Base-by-base conservation (phyloP, 2,329 filamentous ascomycete genomes). In the Alternaria panax region DNA sequence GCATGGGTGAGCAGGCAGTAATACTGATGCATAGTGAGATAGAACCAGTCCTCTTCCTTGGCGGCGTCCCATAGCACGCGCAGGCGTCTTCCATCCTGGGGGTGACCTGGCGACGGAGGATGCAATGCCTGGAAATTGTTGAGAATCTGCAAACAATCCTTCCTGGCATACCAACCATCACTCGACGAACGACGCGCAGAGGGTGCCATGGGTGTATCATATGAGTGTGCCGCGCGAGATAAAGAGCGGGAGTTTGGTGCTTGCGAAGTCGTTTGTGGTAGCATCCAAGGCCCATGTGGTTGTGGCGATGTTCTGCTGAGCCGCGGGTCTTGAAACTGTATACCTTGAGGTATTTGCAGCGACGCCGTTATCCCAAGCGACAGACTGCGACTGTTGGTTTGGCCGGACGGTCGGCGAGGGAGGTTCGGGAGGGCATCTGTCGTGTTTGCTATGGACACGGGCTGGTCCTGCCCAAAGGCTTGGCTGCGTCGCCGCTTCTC, bases 31-130 rank as follows among this genome's bases (percentile, higher is more conserved):
- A 71, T 63, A 63, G 40, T 71, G 32, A 70, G 70, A 69, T 68
- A 78, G 24, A 27, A 67, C 69, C 63, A 72, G 67, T 73, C 70
- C 58, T 63, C 67, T 43, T 22, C 41, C 28, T 51, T 60, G 55
- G 64, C 70, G 67, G 62, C 81, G 71, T 68, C 78, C 79, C 59
- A 80, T 72, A 70, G 68, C 60, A 65, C 72, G 50, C 56, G 67
- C 25, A 75, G 9, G 5, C 72, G 67, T 42, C 25, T 46, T 12
- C 5, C 30, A 34, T 72, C 67, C 7, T n/a, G 54, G 9, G 46
- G 14, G 7, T 58, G 24, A 3, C 16, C 18, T 47, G 42, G 24
- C 12, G 40, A 30, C 27, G 20, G 8, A 5, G 51, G 2, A 11
- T 42, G n/a, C 2, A 22, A 38, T 3, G 30, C 30, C 25, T 45